Evolutionary conservation across 2,329 filamentous ascomycete genomes (phyloP), one percentile per base, ranked within the genome.

Genomic region (Colletotrichum sp.): DNA sequence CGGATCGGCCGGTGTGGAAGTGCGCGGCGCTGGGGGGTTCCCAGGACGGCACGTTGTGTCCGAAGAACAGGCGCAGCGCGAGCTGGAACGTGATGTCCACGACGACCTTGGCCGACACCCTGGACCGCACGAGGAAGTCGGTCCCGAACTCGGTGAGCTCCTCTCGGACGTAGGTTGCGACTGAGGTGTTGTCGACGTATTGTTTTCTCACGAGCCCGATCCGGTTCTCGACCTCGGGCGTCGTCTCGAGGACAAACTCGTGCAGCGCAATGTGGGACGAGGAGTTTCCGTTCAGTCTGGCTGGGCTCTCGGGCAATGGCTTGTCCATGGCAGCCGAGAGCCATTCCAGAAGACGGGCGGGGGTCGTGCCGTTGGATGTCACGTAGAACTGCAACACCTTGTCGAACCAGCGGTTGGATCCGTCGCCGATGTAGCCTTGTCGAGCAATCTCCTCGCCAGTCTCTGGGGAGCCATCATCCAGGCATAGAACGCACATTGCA

Each of bases 361-460:
- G 36, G 38, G 73, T 64, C 16, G 70, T 75, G 34, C 77, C 79
- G 66, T 82, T 81, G 7, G 76, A 63, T 52, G 76, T 77, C 12
- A 82, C 72, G 6, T 78, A 64, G 62, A 80, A 80, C 52, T 80
- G 77, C 8, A 79, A 70, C 26, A 66, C 68, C 69, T 81, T 81
- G 71, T 82, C 80, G 32, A 77, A 68, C 80, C 80, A 82, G 21
- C 80, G 75, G 67, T 81, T 81, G 58, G 78, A 80, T 7, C 79
- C 78, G 16, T 18, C 12, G n/a, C 30, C 52, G 48, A 68, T 58
- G 30, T 48, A 32, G 13, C 72, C 75, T 28, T 80, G 73, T 7
- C 26, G 30, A 28, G 75, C 78, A 10, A 73, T 71, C 38, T 78
- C 74, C 10, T 71, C 55, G 6, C 66, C 58, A 26, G 77, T 75